Conservation (phyloP, 2,329 filamentous ascomycete species). For the Fusarium sp. region DNA sequence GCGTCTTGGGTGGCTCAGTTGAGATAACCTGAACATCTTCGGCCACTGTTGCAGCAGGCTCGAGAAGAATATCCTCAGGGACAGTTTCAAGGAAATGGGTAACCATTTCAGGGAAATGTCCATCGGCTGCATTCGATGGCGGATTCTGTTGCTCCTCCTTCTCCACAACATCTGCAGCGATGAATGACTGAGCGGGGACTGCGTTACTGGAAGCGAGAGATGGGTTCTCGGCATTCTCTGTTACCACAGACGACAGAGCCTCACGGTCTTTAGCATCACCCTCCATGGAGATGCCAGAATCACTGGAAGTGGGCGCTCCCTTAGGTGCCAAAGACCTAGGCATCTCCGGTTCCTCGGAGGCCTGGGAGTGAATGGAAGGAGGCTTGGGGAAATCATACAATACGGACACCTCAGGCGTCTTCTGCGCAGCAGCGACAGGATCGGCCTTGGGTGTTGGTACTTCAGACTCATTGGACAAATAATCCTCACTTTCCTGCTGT, state of each 20-base stretch:
- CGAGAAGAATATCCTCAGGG: constrained; percentile 38
- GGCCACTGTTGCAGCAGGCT: constrained; percentile 17
- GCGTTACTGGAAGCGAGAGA: not conserved
- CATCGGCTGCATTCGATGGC: constrained; percentile 10
- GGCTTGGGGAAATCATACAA: constrained; percentile 39
- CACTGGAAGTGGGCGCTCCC: constrained; percentile 31
- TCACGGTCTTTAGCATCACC: constrained; percentile 37
- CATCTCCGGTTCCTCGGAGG: constrained; percentile 11
- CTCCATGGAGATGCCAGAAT: constrained; percentile 44
- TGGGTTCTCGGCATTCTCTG: constrained; percentile 18
- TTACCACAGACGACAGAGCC: constrained; percentile 2
- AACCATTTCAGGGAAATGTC: constrained; percentile 21
- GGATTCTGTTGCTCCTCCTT: constrained; percentile 17
- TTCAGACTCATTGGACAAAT: constrained; percentile 23
- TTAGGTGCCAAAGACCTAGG: not conserved
- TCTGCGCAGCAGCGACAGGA: constrained; percentile 6
- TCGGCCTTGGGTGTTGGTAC: constrained; percentile 22
- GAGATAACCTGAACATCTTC: constrained; percentile 15
- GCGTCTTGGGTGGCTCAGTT: constrained; percentile 6
- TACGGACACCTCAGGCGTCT: constrained; percentile 13
- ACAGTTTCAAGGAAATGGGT: constrained; percentile 40
- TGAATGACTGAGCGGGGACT: not conserved
- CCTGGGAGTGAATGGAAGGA: constrained; percentile 26
- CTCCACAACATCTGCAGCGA: not conserved
- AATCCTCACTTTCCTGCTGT: not conserved